Conservation (phyloP, 2,329 filamentous ascomycete species). For the Pezicula rhizophila region DNA sequence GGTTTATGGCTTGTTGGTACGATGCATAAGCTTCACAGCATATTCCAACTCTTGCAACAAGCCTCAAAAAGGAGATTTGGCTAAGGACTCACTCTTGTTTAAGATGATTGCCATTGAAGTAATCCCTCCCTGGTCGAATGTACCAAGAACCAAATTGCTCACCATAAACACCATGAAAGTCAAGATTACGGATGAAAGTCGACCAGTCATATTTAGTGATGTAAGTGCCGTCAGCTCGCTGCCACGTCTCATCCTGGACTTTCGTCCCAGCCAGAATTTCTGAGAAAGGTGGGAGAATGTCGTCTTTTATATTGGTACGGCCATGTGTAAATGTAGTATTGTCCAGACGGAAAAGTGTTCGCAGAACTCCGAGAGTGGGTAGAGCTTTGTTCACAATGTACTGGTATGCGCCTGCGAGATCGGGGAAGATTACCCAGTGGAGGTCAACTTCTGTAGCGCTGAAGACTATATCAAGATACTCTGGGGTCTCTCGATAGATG, state of each 20-base stretch:
- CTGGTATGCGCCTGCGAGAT: constrained; percentile 46
- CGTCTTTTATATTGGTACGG: constrained; percentile 39
- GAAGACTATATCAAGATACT: constrained; percentile 44
- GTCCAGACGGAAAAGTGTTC: constrained; percentile 43
- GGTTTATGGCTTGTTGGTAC: too few relatives aligned
- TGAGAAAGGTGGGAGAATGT: constrained; percentile 35
- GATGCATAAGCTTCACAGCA: too few relatives aligned
- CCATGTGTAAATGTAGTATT: constrained; percentile 42
- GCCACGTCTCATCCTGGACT: constrained; percentile 49
- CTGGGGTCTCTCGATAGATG: constrained; percentile 32
- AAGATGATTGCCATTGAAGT: constrained; percentile 45
- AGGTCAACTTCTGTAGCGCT: constrained; percentile 40
- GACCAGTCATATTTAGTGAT: constrained; percentile 36
- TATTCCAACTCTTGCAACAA: too few relatives aligned
- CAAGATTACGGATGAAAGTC: constrained; percentile 31
- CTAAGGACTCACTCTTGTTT: constrained; percentile 36
- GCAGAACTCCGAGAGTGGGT: constrained; percentile 42
- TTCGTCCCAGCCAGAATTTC: constrained; percentile 39
- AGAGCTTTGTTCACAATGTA: constrained; percentile 46
- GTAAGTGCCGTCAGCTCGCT: constrained; percentile 39
- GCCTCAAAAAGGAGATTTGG: too few relatives aligned
- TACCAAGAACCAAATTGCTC: constrained; percentile 45
- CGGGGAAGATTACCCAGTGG: constrained; percentile 45
- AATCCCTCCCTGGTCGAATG: constrained; percentile 43
- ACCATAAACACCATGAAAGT: constrained; percentile 46